Base-by-base conservation (phyloP, 2,329 filamentous ascomycete genomes). In the Botrytis squamosa region DNA sequence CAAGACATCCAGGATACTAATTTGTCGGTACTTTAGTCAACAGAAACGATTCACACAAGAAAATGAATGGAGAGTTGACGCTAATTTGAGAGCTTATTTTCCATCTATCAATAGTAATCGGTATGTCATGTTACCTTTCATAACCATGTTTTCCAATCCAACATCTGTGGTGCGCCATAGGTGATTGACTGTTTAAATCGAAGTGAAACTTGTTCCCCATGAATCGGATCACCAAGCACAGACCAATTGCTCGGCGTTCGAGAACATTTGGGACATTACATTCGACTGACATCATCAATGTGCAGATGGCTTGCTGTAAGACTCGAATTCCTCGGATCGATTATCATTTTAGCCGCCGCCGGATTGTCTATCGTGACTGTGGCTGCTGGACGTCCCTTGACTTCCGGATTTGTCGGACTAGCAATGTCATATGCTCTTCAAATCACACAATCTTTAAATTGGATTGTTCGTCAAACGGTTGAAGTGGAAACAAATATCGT, bases 401-500 rank as follows among this genome's bases (percentile, higher is more conserved):
- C 87, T 36, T 85, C 90, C 12, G 96, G 96, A 74, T 86, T 90
- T 83, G 95, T 98, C 70, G 97, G 97, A 85, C 86, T 99, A 80
- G 90, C 93, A 76, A 97, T 99, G 94, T 97, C 95, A 65, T 98
- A 98, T 84, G 96, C 95, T 57, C 88, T 99, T 76, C 94, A 98
- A 84, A 98, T 99, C 81, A 99, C 96, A 1, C 93, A 95, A 78
- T 97, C 95, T 52, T 88, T 99, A 80, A 99, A 98, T 85, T 99
- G 96, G 96, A 98, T 99, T 80, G 96, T 99, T 70, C 91, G 97
- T 74, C 96, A 99, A 84, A 98, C 95, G 0, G 96, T 99, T 49
- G 97, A 99, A 83, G 96, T 99, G n/a, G 97, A 99, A 86, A 98
- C 95, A n/a, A 99, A 99, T 83, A 99, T 99, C 80, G 95, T 99